These are phyloP conservation scores for Actinomortierella wolfii DNA, from an alignment of 371 early-diverging fungal genomes.

Conservation along the genomic window DNA sequence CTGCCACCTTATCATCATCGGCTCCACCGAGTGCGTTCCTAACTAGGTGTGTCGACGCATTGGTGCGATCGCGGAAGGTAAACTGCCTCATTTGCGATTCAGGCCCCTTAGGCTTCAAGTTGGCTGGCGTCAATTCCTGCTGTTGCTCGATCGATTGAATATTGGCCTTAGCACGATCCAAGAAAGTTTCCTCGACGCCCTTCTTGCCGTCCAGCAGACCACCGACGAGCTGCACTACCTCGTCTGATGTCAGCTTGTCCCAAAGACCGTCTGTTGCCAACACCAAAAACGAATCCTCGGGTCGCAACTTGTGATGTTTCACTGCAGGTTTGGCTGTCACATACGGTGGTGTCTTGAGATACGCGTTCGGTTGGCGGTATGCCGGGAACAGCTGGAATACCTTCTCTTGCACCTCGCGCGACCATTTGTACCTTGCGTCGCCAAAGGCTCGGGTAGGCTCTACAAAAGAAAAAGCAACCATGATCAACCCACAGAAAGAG, in stretches of 20 bases:
- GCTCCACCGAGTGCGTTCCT: slow-evolving; percentile 76
- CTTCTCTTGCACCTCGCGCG: slow-evolving; percentile 65
- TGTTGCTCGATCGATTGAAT: slow-evolving; percentile 12
- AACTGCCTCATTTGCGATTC: slow-evolving; percentile 35
- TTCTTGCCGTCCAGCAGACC: slow-evolving; percentile 50
- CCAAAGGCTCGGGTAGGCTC: slow-evolving; percentile 63
- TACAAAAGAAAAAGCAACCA: slow-evolving; percentile 3
- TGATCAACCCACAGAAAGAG: background rate
- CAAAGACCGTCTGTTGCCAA: slow-evolving; percentile 95
- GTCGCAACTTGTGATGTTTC: slow-evolving; percentile 60
- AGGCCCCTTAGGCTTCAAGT: slow-evolving; percentile 36
- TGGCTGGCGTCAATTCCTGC: slow-evolving; percentile 31
- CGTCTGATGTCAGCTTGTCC: slow-evolving; percentile 81
- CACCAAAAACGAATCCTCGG: slow-evolving; percentile 81
- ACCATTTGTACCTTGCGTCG: slow-evolving; percentile 83
- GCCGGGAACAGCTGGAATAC: slow-evolving; percentile 67
- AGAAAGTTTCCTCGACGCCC: slow-evolving; percentile 18
- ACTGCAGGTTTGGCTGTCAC: slow-evolving; percentile 90
- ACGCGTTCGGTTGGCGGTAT: slow-evolving; percentile 64
- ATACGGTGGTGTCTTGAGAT: slow-evolving; percentile 90
- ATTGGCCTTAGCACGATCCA: slow-evolving; percentile 24
- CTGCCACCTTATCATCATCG: slow-evolving; percentile 42
- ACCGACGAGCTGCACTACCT: slow-evolving; percentile 67
- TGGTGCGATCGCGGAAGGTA: slow-evolving; percentile 57
- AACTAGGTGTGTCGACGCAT: slow-evolving; percentile 88